Evolutionary conservation across 169 alveolate genomes (phyloP).

Genomic region (Theileria orientalis): DNA sequence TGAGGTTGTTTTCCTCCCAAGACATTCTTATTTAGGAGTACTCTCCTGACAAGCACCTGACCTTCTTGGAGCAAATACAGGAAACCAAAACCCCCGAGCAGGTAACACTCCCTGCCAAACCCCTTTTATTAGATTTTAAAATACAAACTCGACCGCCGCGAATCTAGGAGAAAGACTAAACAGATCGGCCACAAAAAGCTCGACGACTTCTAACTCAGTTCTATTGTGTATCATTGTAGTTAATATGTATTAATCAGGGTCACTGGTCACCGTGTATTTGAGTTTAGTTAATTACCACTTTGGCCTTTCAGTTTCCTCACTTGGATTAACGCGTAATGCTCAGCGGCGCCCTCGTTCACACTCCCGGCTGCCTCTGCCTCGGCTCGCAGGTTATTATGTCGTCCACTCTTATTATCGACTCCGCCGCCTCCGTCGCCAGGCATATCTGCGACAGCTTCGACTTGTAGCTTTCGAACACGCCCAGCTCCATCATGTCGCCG

Average conservation of each 20-base stretch:
- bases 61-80: conserved; percentile 61
- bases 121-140: conserved; percentile 21
- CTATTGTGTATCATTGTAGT: too few species aligned
- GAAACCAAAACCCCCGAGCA: conserved; percentile 34
- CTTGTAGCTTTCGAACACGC: conserved; percentile 94
- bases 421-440: conserved; percentile 99
- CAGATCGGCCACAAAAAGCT: conserved; percentile 52
- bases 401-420: conserved; percentile 97
- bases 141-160: conserved; percentile 47
- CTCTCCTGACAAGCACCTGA: conserved; percentile 10
- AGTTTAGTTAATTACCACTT: too few species aligned
- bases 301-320: too few species aligned
- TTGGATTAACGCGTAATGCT: too few species aligned
- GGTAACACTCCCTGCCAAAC: not conserved
- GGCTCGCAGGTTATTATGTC: conserved; percentile 98
- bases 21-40: conserved; percentile 20
- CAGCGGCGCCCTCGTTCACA: too few species aligned
- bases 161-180: conserved; percentile 38
- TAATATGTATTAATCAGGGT: too few species aligned
- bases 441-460: conserved; percentile 95
- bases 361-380: conserved; percentile 84
- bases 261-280: too few species aligned
- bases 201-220: conserved; percentile 33
- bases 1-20: conserved; percentile 22
- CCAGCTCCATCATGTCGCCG: conserved; percentile 92